Conservation (phyloP, 805 yeast genomes). For the Myxozyma neglecta region DNA sequence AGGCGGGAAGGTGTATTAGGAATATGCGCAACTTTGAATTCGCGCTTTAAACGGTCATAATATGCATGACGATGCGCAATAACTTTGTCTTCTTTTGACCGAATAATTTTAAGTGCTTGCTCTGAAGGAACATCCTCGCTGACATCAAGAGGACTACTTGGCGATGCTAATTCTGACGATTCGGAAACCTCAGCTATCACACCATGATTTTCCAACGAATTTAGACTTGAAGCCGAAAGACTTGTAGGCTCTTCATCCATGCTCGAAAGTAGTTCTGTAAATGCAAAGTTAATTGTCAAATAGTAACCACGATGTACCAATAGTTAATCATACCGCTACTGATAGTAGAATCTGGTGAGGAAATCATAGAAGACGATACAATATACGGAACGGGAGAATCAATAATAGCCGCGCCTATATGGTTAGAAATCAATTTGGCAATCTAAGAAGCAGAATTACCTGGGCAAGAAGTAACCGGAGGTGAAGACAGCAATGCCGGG, state of each 20-base stretch:
- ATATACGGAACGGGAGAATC: neutral
- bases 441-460: neutral
- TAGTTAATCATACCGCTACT: no score
- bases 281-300: no score
- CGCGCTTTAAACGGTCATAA: neutral
- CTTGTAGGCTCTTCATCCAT: no score
- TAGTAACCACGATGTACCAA: no score
- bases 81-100: neutral
- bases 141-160: no score
- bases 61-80: neutral
- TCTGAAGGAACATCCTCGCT: neutral
- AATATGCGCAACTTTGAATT: conserved; percentile 4
- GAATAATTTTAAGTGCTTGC: neutral
- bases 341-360: no score
- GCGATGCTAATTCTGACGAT: no score
- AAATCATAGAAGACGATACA: no score
- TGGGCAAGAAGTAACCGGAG: conserved; percentile 5
- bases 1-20: conserved; percentile 26
- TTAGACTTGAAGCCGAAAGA: no score
- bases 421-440: neutral
- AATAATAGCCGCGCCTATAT: neutral
- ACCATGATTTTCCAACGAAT: no score
- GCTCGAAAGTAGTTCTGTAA: no score
- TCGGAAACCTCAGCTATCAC: no score
- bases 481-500: conserved; percentile 21